Evolutionary conservation across 805 yeast genomes (phyloP).

Genomic region (Priceomyces haplophilus): DNA sequence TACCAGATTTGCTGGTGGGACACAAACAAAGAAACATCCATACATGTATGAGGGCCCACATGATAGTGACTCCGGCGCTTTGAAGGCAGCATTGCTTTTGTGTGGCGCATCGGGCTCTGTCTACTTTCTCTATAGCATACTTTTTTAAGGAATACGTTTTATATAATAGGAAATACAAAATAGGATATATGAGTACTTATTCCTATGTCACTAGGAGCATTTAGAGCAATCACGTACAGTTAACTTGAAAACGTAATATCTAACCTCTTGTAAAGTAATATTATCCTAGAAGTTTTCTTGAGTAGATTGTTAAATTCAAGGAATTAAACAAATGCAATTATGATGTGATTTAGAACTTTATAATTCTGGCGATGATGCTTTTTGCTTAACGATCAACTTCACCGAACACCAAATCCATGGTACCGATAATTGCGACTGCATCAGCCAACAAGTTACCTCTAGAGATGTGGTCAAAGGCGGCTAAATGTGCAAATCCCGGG

Average conservation of each 20-base stretch:
- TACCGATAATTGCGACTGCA: slow-evolving; percentile 91
- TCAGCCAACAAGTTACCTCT: slow-evolving; percentile 87
- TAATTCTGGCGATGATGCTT: slow-evolving; percentile 3
- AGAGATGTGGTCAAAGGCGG: slow-evolving; percentile 81
- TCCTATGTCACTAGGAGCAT: neutral
- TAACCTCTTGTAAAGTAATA: neutral
- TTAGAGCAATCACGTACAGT: neutral
- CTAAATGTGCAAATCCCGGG: slow-evolving; percentile 91
- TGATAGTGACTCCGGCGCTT: slow-evolving; percentile 16
- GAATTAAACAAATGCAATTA: slow-evolving; percentile 12
- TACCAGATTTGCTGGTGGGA: slow-evolving; percentile 2
- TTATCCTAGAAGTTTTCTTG: neutral
- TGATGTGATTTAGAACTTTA: slow-evolving; percentile 5
- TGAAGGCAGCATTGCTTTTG: slow-evolving; percentile 23
- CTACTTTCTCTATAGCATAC: slow-evolving; percentile 24
- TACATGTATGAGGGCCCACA: slow-evolving; percentile 36
- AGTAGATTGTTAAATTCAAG: slow-evolving; percentile 6
- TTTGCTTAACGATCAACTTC: slow-evolving; percentile 77
- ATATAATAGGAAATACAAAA: neutral
- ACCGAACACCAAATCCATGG: slow-evolving; percentile 93
- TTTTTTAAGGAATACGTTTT: slow-evolving; percentile 1
- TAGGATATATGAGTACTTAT: slow-evolving; percentile 1
- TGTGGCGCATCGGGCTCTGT: slow-evolving; percentile 33
- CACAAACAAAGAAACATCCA: slow-evolving; percentile 15
- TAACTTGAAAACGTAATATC: neutral